Evolutionary conservation across 148 eudicot species (phyloP).

Genomic region (Camellia sinensis): DNA sequence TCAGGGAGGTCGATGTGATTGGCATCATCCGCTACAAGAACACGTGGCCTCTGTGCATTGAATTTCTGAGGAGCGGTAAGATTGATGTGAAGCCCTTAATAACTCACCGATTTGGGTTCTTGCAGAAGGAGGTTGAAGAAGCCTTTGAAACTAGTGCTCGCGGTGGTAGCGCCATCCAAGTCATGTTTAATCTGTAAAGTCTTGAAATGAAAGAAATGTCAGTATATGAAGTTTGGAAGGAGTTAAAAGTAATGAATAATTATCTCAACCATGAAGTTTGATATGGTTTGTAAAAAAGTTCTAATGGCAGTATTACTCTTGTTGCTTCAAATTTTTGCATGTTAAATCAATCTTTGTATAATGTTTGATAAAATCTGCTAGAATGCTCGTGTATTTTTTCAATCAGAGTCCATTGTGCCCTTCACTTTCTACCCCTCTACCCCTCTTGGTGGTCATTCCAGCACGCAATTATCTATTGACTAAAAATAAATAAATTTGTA

Average conservation of each 20-base stretch:
- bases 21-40: conserved; percentile 88
- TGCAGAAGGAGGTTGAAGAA: conserved; percentile 78
- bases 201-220: too few relatives aligned
- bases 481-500: too few relatives aligned
- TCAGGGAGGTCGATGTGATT: conserved; percentile 81
- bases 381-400: too few relatives aligned
- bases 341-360: background rate
- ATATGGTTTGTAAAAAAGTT: too few relatives aligned
- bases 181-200: conserved; percentile 70
- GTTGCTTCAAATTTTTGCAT: too few relatives aligned
- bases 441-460: too few relatives aligned
- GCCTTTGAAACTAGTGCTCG: conserved; percentile 84
- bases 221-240: background rate
- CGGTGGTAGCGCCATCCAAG: conserved; percentile 83
- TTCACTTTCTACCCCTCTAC: too few relatives aligned
- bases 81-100: conserved; percentile 87
- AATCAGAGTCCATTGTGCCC: too few relatives aligned
- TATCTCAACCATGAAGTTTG: background rate
- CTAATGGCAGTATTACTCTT: too few relatives aligned
- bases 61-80: conserved; percentile 75
- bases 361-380: too few relatives aligned
- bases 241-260: conserved; percentile 17
- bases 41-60: conserved; percentile 88
- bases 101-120: conserved; percentile 82
- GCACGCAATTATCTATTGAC: too few relatives aligned